A percentile compares a stretch with the other conserved stretches of the same genome.
phyloP scores from a whole-genome alignment of 2,329 filamentous ascomycete genomes.

The Alternaria rosae region DNA sequence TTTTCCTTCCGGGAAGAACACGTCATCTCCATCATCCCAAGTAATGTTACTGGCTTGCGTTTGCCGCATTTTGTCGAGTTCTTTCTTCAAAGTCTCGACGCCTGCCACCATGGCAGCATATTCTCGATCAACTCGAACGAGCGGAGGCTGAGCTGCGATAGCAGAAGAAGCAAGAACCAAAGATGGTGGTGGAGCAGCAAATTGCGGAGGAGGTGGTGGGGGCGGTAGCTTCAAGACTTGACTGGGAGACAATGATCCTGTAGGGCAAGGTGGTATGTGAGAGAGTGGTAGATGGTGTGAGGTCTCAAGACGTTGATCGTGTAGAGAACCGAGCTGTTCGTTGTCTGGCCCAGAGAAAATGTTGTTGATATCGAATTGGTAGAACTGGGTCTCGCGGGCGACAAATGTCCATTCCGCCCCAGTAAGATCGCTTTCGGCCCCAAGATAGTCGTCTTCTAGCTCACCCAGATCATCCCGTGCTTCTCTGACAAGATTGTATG shows the following conservation, averaged over 20 bases:
- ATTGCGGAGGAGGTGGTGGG: neutral
- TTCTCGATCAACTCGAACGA: neutral
- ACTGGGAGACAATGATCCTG: neutral
- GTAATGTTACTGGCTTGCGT: neutral
- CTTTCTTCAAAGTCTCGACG: neutral
- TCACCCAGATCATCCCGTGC: constrained; percentile 22
- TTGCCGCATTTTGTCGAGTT: neutral
- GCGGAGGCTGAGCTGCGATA: neutral
- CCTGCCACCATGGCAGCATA: neutral
- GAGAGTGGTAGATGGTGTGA: neutral
- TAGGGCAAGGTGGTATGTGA: neutral
- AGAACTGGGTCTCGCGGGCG: constrained; percentile 27
- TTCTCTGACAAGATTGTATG: constrained; percentile 9
- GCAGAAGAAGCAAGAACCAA: too few species aligned
- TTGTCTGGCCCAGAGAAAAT: neutral
- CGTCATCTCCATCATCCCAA: neutral
- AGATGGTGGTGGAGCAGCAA: neutral
- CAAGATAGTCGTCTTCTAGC: constrained; percentile 26
- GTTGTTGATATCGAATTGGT: constrained; percentile 22
- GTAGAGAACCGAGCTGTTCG: too few species aligned
- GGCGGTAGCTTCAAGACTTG: neutral
- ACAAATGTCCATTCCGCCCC: constrained; percentile 29
- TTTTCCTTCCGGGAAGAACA: neutral
- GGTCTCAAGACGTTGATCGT: neutral
- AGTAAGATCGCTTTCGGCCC: constrained; percentile 18